These are phyloP conservation scores for Neodidymelliopsis sp. DNA, from an alignment of 2,329 filamentous ascomycete genomes.

Conservation along the genomic window DNA sequence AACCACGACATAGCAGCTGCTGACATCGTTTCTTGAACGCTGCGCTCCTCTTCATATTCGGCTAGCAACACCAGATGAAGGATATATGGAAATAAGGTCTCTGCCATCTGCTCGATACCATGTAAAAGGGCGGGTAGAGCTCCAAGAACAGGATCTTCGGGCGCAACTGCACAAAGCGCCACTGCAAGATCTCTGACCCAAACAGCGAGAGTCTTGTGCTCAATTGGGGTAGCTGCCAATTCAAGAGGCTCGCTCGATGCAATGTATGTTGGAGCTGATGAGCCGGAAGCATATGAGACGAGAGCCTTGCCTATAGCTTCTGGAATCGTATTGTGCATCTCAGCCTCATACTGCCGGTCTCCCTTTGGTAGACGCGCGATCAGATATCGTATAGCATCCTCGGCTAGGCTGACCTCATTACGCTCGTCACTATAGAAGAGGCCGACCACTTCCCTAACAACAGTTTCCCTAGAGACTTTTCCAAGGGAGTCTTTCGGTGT, in stretches of 20 bases:
- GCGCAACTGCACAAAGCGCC: slow-evolving; percentile 59
- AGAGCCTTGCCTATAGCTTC: slow-evolving; percentile 41
- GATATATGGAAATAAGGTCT: slow-evolving; percentile 80
- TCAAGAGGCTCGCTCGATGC: slow-evolving; percentile 23
- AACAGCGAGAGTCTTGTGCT: slow-evolving; percentile 28
- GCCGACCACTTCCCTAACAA: slow-evolving; percentile 48
- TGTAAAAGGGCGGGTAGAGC: slow-evolving; percentile 72
- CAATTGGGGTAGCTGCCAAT: slow-evolving; percentile 24
- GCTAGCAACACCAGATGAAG: slow-evolving; percentile 80
- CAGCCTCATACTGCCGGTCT: slow-evolving; percentile 34
- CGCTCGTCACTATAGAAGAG: slow-evolving; percentile 50
- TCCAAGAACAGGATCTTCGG: slow-evolving; percentile 72
- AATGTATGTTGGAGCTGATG: slow-evolving; percentile 9
- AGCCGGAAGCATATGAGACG: slow-evolving; percentile 27
- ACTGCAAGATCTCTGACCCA: slow-evolving; percentile 72
- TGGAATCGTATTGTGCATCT: slow-evolving; percentile 42
- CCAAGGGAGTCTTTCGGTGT: slow-evolving; percentile 32
- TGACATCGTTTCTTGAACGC: slow-evolving; percentile 67
- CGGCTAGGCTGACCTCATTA: slow-evolving; percentile 54
- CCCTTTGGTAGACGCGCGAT: slow-evolving; percentile 35
- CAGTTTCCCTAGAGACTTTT: slow-evolving; percentile 43
- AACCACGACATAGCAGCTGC: slow-evolving; percentile 71
- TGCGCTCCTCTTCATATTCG: slow-evolving; percentile 69
- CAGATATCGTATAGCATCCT: slow-evolving; percentile 47
- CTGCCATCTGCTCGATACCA: slow-evolving; percentile 73